phyloP scores from a whole-genome alignment of 2,329 filamentous ascomycete species.

The Hymenoscyphus albidus region DNA sequence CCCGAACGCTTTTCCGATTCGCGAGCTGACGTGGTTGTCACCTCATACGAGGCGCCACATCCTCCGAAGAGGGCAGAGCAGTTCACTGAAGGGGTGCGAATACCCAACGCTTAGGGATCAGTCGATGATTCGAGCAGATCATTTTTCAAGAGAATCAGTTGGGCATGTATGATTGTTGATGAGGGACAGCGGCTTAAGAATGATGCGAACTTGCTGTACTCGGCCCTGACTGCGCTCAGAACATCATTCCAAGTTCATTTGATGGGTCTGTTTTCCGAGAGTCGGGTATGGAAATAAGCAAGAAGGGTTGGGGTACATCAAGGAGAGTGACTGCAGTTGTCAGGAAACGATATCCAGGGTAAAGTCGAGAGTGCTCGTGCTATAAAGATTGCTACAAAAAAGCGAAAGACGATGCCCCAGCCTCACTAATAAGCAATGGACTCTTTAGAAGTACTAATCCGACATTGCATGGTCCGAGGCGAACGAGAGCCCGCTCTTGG shows the following conservation, averaged over 20 bases:
- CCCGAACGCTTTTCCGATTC: conserved; percentile 62
- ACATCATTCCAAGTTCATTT: conserved; percentile 82
- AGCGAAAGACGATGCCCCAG: too few species aligned
- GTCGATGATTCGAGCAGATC: conserved; percentile 64
- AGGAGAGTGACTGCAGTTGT: too few species aligned
- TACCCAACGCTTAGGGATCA: not conserved
- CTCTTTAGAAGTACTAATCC: too few species aligned
- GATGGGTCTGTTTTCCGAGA: conserved; percentile 49
- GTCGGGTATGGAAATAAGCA: too few species aligned
- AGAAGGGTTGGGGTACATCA: too few species aligned
- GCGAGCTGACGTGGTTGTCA: conserved; percentile 86
- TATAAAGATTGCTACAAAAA: too few species aligned
- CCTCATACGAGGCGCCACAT: conserved; percentile 81
- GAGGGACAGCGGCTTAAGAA: conserved; percentile 96
- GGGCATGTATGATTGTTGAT: conserved; percentile 87
- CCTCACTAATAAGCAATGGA: too few species aligned
- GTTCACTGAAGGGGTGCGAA: too few species aligned
- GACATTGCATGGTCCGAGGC: conserved; percentile 93
- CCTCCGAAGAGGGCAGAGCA: too few species aligned
- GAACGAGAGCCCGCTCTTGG: conserved; percentile 90
- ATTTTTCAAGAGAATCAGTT: conserved; percentile 68
- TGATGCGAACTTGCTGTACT: conserved; percentile 79
- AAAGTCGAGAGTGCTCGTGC: too few species aligned
- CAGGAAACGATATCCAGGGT: too few species aligned
- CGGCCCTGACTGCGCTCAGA: conserved; percentile 65